These are phyloP conservation scores for Zymoseptoria crescenta DNA, from an alignment of 2,329 filamentous ascomycete genomes.

Conservation along the genomic window DNA sequence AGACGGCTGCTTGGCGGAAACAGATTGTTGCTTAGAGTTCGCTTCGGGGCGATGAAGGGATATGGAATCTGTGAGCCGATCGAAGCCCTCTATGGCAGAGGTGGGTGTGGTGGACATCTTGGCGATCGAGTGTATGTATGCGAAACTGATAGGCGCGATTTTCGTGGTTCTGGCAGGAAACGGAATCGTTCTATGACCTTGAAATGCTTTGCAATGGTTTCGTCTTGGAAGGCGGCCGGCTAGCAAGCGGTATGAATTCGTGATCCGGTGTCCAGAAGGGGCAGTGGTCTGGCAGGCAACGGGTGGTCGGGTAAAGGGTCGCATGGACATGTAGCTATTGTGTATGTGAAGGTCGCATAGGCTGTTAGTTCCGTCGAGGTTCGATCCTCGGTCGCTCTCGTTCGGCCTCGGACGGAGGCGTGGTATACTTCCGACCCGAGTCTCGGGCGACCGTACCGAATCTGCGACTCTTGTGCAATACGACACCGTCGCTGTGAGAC, in stretches of 20 bases:
- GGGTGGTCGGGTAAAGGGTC: not conserved
- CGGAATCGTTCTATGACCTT: not conserved
- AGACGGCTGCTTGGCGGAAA: slow-evolving; percentile 15
- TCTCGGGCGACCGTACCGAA: too few relatives aligned
- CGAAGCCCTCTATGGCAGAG: not conserved
- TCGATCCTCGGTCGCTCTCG: not conserved
- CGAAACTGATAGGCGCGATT: not conserved
- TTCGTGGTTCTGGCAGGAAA: not conserved
- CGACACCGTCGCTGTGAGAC: too few relatives aligned
- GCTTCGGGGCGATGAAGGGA: slow-evolving; percentile 1
- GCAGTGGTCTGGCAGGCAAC: not conserved
- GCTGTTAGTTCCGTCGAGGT: too few relatives aligned
- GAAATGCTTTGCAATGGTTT: not conserved
- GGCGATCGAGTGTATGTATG: not conserved
- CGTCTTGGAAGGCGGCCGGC: not conserved
- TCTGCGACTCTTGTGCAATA: too few relatives aligned
- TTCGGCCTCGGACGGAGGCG: too few relatives aligned
- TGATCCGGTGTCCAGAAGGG: not conserved
- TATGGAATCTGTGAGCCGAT: not conserved
- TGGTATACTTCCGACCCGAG: too few relatives aligned
- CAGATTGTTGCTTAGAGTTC: not conserved
- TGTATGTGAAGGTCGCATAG: not conserved
- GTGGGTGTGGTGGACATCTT: not conserved
- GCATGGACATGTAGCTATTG: not conserved
- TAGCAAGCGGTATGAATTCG: not conserved